Conservation (phyloP, 2,329 filamentous ascomycete genomes). For the Coniella vitis region DNA sequence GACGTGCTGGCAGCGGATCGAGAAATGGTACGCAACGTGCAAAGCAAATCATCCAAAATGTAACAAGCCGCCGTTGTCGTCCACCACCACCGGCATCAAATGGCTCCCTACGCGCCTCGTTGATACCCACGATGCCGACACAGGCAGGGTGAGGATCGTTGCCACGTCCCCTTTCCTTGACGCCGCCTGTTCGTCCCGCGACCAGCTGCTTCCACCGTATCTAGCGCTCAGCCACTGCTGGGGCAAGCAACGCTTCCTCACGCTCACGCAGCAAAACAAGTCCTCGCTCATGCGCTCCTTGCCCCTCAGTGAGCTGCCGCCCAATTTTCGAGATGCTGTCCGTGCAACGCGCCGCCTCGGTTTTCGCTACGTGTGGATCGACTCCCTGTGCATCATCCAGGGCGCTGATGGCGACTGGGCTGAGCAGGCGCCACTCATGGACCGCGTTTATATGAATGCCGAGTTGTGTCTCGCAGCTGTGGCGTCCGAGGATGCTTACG, state of each 20-base stretch:
- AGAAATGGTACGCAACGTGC: background rate
- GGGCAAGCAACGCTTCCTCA: background rate
- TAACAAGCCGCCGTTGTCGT: too few relatives aligned
- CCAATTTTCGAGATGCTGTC: background rate
- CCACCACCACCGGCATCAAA: too few relatives aligned
- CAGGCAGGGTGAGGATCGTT: background rate
- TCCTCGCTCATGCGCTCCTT: background rate
- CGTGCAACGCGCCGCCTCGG: background rate
- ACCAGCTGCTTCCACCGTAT: background rate
- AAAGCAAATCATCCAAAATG: background rate
- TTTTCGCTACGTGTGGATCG: constrained; percentile 1
- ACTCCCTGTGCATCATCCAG: constrained; percentile 5
- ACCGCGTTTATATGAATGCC: constrained; percentile 2
- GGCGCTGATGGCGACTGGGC: background rate
- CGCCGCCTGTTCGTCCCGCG: background rate
- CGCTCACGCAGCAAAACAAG: background rate
- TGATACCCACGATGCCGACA: background rate
- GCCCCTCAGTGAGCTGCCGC: background rate
- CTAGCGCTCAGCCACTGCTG: constrained; percentile 5
- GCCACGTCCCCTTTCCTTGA: background rate
- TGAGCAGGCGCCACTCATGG: constrained; percentile 1
- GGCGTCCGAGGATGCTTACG: background rate
- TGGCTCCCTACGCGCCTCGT: background rate
- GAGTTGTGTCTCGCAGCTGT: background rate
- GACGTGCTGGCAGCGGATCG: background rate